Conservation (phyloP, 2,329 filamentous ascomycete genomes). For the Graphilbum sp. region DNA sequence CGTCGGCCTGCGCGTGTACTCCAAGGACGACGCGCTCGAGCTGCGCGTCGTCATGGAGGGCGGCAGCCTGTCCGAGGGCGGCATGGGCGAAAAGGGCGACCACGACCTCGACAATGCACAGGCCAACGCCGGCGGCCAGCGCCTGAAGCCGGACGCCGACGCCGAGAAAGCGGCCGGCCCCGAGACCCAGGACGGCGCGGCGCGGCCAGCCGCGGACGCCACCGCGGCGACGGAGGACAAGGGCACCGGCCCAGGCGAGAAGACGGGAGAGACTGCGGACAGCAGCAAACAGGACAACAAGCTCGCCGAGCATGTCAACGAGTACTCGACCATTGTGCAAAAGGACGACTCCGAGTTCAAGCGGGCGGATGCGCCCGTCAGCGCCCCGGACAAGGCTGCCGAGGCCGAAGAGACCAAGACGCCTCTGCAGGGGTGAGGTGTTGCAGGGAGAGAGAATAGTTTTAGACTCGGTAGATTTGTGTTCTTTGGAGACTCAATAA, state of each 20-base stretch:
- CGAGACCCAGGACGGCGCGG: no score
- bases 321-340: conserved; percentile 12
- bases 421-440: no score
- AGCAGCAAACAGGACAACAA: conserved; percentile 9
- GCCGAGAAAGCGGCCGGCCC: background rate
- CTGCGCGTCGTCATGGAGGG: conserved; percentile 40
- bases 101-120: conserved; percentile 40
- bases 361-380: conserved; percentile 13
- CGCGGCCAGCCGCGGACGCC: no score
- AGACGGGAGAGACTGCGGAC: conserved; percentile 5
- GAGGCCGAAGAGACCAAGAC: no score
- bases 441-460: no score
- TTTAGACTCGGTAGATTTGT: no score
- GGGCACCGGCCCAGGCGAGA: conserved; percentile 4
- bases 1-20: conserved; percentile 44
- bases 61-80: conserved; percentile 33
- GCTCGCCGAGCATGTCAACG: conserved; percentile 11
- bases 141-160: conserved; percentile 13
- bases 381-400: no score
- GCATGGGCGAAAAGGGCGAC: conserved; percentile 40
- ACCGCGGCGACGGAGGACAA: conserved; percentile 19
- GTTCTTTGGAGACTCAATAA: no score
- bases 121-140: conserved; percentile 32
- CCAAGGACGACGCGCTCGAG: conserved; percentile 35
- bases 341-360: conserved; percentile 16